Conservation (phyloP, 768 basidiomycete species). For the Lactarius tabidus region DNA sequence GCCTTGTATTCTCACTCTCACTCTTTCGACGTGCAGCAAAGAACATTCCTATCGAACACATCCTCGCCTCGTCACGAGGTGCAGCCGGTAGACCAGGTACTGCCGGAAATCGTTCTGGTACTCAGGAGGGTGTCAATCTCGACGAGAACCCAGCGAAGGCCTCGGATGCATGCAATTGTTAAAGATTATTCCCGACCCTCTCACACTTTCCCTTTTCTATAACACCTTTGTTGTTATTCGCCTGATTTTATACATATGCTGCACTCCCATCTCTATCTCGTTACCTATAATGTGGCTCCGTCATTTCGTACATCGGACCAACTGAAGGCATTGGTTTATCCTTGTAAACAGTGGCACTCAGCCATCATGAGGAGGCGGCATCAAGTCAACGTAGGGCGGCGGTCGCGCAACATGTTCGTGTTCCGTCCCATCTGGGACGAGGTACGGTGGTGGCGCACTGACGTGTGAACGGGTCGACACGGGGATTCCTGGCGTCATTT, state of each 20-base stretch:
- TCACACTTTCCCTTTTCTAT: conserved; percentile 9
- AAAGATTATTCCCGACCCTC: conserved; percentile 29
- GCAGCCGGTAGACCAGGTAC: conserved; percentile 59
- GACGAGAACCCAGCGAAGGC: conserved; percentile 61
- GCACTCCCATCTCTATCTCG: conserved; percentile 20
- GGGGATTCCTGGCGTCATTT: conserved; percentile 26
- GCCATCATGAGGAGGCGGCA: conserved; percentile 25
- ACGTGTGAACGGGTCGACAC: conserved; percentile 21
- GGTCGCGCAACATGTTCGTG: conserved; percentile 34
- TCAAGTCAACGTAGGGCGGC: conserved; percentile 38
- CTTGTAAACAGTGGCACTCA: background rate
- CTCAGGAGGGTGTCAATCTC: conserved; percentile 60
- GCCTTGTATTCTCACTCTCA: background rate
- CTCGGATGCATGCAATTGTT: conserved; percentile 82
- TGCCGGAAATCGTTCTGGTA: conserved; percentile 48
- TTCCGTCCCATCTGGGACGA: conserved; percentile 44
- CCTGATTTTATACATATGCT: conserved; percentile 27
- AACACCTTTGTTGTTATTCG: conserved; percentile 23
- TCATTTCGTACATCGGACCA: conserved; percentile 23
- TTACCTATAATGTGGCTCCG: conserved; percentile 29
- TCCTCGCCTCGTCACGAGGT: conserved; percentile 78
- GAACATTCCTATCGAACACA: conserved; percentile 91
- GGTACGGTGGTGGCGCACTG: conserved; percentile 77
- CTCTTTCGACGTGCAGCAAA: conserved; percentile 46
- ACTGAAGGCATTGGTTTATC: conserved; percentile 27